Evolutionary conservation across 2,329 filamentous ascomycete genomes (phyloP).

Genomic region (Paramyrothecium roridum): DNA sequence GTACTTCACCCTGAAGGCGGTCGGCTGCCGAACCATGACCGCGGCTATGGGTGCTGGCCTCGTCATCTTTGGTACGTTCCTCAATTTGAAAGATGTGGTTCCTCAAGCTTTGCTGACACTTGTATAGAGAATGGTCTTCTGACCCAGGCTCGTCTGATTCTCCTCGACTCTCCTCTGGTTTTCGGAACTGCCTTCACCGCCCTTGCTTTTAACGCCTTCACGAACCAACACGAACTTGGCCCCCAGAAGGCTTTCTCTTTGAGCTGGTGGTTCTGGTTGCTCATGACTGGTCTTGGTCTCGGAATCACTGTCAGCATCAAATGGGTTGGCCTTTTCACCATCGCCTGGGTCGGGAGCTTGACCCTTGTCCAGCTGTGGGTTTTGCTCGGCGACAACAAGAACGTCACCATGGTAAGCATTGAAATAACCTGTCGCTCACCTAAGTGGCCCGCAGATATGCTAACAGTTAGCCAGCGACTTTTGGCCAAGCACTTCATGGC

Average conservation of each 20-base stretch:
- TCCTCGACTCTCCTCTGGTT: conserved; percentile 92
- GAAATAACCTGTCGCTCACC: background rate
- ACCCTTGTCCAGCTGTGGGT: conserved; percentile 94
- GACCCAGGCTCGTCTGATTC: conserved; percentile 91
- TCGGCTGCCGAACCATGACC: conserved; percentile 83
- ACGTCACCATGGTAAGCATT: conserved; percentile 67
- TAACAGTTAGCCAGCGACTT: conserved; percentile 50
- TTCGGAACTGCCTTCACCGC: conserved; percentile 91
- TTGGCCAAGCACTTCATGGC: conserved; percentile 95
- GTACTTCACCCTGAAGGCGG: conserved; percentile 90
- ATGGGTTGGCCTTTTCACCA: conserved; percentile 98
- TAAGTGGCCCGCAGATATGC: background rate
- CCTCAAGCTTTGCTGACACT: conserved; percentile 19
- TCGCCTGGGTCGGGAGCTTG: conserved; percentile 92
- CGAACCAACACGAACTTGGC: conserved; percentile 93
- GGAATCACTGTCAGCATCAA: conserved; percentile 94
- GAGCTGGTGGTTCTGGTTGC: conserved; percentile 98
- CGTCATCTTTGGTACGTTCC: conserved; percentile 77
- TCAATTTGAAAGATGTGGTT: too few species aligned
- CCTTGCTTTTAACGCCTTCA: conserved; percentile 87
- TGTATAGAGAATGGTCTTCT: conserved; percentile 83
- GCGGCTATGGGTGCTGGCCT: conserved; percentile 79
- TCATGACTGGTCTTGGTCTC: conserved; percentile 78
- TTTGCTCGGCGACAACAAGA: conserved; percentile 82
- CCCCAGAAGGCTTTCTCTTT: conserved; percentile 82